Evolutionary conservation across 805 yeast genomes (phyloP).

Genomic region (Tanozyma kutaoensis): DNA sequence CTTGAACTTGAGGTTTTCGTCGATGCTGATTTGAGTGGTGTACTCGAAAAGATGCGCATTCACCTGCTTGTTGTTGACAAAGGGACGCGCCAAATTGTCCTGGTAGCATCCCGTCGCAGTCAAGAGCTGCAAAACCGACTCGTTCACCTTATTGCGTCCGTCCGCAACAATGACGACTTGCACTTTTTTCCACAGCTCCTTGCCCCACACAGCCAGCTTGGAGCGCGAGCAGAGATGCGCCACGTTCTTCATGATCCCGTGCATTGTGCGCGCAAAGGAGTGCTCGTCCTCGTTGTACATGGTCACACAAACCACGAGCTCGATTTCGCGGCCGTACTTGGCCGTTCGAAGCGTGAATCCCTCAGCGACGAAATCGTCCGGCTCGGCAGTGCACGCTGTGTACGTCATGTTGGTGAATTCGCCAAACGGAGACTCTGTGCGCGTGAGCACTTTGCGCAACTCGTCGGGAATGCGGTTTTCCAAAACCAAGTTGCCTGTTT

Average conservation of each 20-base stretch:
- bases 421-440: slow-evolving; percentile 64
- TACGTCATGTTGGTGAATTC: slow-evolving; percentile 95
- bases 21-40: slow-evolving; percentile 89
- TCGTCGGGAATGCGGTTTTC: slow-evolving; percentile 94
- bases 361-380: slow-evolving; percentile 65
- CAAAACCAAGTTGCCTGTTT: slow-evolving; percentile 71
- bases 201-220: slow-evolving; percentile 86
- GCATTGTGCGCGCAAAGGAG: slow-evolving; percentile 84
- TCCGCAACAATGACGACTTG: slow-evolving; percentile 88
- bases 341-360: slow-evolving; percentile 85
- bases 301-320: slow-evolving; percentile 82
- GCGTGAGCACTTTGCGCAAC: slow-evolving; percentile 68
- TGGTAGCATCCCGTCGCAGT: slow-evolving; percentile 96
- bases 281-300: slow-evolving; percentile 95
- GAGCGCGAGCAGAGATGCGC: slow-evolving; percentile 75
- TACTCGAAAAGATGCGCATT: slow-evolving; percentile 92
- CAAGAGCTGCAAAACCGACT: slow-evolving; percentile 73
- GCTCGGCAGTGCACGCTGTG: slow-evolving; percentile 91
- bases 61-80: slow-evolving; percentile 83
- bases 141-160: slow-evolving; percentile 82
- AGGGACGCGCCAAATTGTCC: slow-evolving; percentile 92
- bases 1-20: slow-evolving; percentile 76
- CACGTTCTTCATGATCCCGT: slow-evolving; percentile 85
- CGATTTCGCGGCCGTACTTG: slow-evolving; percentile 82
- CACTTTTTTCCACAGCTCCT: slow-evolving; percentile 92